phyloP scores from a whole-genome alignment of 2,329 filamentous ascomycete species.

The Monosporascus ibericus region DNA sequence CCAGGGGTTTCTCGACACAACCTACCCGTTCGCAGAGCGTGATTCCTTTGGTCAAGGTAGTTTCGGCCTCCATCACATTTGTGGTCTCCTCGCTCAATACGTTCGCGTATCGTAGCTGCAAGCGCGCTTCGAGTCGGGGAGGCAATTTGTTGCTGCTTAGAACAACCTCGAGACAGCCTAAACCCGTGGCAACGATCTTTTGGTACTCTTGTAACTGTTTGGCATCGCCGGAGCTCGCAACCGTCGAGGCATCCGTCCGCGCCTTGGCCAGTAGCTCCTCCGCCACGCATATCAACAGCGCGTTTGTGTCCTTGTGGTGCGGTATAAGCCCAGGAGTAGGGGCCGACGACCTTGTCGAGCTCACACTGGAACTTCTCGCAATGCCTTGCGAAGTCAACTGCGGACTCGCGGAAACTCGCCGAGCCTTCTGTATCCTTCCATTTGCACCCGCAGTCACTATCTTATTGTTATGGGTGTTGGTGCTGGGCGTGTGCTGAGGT shows the following conservation, averaged over 20 bases:
- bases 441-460: constrained; percentile 6
- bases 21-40: constrained; percentile 59
- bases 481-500: constrained; percentile 15
- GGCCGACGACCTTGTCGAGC: constrained; percentile 26
- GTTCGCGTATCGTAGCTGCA: constrained; percentile 65
- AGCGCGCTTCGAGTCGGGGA: constrained; percentile 61
- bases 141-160: constrained; percentile 55
- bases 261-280: constrained; percentile 71
- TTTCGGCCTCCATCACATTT: constrained; percentile 68
- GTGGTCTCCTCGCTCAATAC: constrained; percentile 71
- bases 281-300: constrained; percentile 63
- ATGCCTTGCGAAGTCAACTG: constrained; percentile 20
- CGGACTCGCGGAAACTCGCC: constrained; percentile 25
- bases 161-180: constrained; percentile 66
- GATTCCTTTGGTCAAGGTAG: constrained; percentile 64
- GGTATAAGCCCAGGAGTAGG: constrained; percentile 34
- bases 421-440: constrained; percentile 19
- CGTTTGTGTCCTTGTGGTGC: constrained; percentile 41
- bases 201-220: constrained; percentile 59
- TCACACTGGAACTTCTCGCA: constrained; percentile 26
- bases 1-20: background rate
- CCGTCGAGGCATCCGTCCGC: constrained; percentile 43
- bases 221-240: constrained; percentile 45
- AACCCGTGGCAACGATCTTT: constrained; percentile 63
- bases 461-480: constrained; percentile 14